Conservation (phyloP, 2,329 filamentous ascomycete genomes). For the Rhinocladiella mackenziei region DNA sequence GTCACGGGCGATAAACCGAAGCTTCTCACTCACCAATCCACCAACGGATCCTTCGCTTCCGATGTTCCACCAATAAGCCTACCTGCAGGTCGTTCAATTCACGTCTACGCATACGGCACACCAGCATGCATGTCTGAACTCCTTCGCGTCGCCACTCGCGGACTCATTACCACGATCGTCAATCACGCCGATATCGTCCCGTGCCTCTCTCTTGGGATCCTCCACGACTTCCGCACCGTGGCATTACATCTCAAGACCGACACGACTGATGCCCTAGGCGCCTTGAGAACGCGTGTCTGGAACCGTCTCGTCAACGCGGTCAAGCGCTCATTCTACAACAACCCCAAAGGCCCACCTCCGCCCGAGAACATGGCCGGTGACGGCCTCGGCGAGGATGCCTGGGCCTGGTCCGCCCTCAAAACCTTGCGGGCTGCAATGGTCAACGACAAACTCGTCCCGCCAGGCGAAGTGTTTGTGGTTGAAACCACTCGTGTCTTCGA, state of each 20-base stretch:
- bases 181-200: slow-evolving; percentile 72
- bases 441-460: slow-evolving; percentile 66
- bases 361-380: slow-evolving; percentile 44
- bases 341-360: slow-evolving; percentile 37
- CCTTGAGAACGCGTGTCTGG: slow-evolving; percentile 65
- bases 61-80: slow-evolving; percentile 46
- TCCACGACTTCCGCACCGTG: slow-evolving; percentile 71
- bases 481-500: slow-evolving; percentile 65
- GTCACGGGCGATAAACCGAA: slow-evolving; percentile 55
- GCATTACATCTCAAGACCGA: slow-evolving; percentile 71
- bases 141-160: slow-evolving; percentile 65
- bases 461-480: slow-evolving; percentile 70
- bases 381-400: slow-evolving; percentile 59
- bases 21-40: slow-evolving; percentile 31
- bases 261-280: slow-evolving; percentile 61
- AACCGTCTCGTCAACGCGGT: slow-evolving; percentile 57
- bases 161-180: slow-evolving; percentile 69
- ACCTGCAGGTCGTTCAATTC: slow-evolving; percentile 65
- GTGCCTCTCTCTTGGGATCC: slow-evolving; percentile 65
- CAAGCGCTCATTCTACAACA: slow-evolving; percentile 23
- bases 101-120: slow-evolving; percentile 75
- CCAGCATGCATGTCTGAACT: slow-evolving; percentile 68
- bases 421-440: slow-evolving; percentile 64
- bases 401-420: slow-evolving; percentile 65
- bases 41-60: slow-evolving; percentile 31